A percentile compares a stretch with the other conserved stretches of the same genome.
phyloP scores from a whole-genome alignment of 257 asterid genomes.

The Paraleonurus japonicus region DNA sequence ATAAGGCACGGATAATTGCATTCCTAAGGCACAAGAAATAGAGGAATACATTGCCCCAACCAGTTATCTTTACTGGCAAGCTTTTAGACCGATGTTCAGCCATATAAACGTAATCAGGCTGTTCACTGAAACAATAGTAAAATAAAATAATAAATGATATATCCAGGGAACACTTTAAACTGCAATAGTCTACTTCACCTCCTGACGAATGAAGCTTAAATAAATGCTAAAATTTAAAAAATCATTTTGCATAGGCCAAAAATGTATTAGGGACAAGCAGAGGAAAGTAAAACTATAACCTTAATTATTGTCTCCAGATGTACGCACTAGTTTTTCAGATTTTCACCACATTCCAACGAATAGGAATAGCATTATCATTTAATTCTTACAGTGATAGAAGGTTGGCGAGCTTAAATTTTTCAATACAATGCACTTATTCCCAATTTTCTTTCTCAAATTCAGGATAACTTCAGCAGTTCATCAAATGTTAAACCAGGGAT shows the following conservation, averaged over 20 bases:
- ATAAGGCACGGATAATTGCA: background rate
- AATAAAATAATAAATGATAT: background rate
- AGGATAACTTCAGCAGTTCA: background rate
- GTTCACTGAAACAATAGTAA: background rate
- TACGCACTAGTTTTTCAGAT: background rate
- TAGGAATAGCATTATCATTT: background rate
- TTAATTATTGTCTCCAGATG: background rate
- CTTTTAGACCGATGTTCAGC: background rate
- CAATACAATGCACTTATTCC: background rate
- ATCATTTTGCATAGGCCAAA: background rate
- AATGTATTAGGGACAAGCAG: background rate
- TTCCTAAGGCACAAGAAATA: background rate
- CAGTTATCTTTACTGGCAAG: background rate
- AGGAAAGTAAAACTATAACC: background rate
- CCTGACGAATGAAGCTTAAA: background rate
- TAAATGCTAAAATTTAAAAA: constrained; percentile 6
- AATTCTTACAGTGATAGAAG: background rate
- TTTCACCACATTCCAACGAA: background rate
- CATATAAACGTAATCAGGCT: background rate
- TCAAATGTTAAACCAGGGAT: background rate
- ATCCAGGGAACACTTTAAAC: background rate
- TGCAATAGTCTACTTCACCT: background rate
- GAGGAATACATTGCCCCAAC: background rate
- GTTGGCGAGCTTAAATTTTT: background rate
- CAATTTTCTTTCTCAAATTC: background rate